Base-by-base conservation (phyloP, 352 stramenopile species). In the Phytophthora europaea region DNA sequence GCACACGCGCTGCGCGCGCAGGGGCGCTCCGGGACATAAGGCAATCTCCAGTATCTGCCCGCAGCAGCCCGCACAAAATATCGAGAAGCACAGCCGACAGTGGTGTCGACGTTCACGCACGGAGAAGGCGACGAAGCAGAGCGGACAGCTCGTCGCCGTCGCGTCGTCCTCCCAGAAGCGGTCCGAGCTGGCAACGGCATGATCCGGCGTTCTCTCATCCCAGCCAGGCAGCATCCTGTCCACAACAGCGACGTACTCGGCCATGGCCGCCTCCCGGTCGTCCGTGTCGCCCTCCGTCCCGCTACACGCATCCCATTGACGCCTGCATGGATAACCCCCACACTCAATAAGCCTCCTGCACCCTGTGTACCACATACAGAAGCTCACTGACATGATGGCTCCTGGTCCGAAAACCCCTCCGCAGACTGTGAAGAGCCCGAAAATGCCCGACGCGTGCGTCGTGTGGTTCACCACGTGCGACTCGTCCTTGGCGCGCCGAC, bases 51-150 rank as follows among this genome's bases (percentile, higher is more conserved):
- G 61, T 0, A 62, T 55, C 8, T 80, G 72, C 36, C 58, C 62
- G 59, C 83, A 90, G 76, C 88, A 94, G 5, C 65, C 20, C n/a
- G 59, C 62, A 40, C 88, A 94, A 50, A 89, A 94, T 16, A 94
- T 89, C 18, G 88, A 79, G 65, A 94, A 74, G 72, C 88, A 94
- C 58, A 93, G 70, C 10, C 85, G 88, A 60, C 88, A 94, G 63
- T 94, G 88, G 28, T 93, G 88, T 8, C 88, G 83, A 13, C 88
- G 85, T 22, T 72, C 66, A 4, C 73, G 70, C 20, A 79, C 56
- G 2, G 71, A 66, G 61, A 94, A 94, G 31, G 47, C n/a, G 22
- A 65, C 66, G 23, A 74, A 78, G 50, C 88, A 94, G 57, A 76
- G 68, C 31, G 86, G 71, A 54, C 87, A 94, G 38, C 83, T 67